Evolutionary conservation across 1,284 basidiomycete genomes (phyloP).

Genomic region (Cystobasidium pallidum): DNA sequence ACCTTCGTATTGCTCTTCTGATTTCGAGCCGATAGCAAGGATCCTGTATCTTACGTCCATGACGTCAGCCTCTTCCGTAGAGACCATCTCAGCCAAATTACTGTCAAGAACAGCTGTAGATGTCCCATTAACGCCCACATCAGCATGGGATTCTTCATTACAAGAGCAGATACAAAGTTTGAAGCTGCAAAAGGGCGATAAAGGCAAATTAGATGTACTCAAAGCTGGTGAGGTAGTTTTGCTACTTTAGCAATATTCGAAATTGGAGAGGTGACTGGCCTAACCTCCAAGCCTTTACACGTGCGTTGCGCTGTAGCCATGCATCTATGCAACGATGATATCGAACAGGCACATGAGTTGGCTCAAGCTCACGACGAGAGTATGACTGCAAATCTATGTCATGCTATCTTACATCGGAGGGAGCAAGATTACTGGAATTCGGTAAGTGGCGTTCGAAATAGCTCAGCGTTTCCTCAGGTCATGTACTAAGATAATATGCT

Average conservation of each 20-base stretch:
- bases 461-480: background rate
- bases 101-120: constrained; percentile 1
- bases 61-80: background rate
- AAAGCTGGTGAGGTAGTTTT: constrained; percentile 8
- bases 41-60: background rate
- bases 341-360: constrained; percentile 52
- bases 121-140: constrained; percentile 5
- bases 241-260: too few species aligned
- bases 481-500: background rate
- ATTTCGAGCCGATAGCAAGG: background rate
- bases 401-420: constrained; percentile 40
- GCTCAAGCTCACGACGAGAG: constrained; percentile 53
- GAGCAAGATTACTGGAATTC: constrained; percentile 43
- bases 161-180: constrained; percentile 1
- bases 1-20: too few species aligned
- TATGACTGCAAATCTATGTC: constrained; percentile 38
- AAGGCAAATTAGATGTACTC: constrained; percentile 7
- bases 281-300: background rate
- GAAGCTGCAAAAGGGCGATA: background rate
- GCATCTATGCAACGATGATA: constrained; percentile 55
- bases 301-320: constrained; percentile 50
- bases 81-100: background rate
- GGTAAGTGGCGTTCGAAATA: constrained; percentile 10
- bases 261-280: background rate
- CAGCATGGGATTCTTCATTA: constrained; percentile 18